A percentile compares a stretch with the other conserved stretches of the same genome.
Evolutionary conservation across 371 early-diverging fungal genomes (phyloP).

Genomic region (Mortierella sp.): DNA sequence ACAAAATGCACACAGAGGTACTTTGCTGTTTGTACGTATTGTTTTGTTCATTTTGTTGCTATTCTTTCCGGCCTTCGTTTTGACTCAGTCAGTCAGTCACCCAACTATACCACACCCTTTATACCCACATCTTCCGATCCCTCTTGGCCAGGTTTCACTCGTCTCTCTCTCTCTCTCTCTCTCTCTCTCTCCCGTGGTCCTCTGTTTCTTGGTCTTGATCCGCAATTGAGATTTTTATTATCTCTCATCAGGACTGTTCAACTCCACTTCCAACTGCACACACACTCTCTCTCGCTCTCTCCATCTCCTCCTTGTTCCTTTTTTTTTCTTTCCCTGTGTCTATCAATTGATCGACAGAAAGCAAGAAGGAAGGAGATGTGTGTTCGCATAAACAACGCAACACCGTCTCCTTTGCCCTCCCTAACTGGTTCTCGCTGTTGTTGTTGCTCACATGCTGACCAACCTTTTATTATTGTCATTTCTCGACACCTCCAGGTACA

Average conservation of each 20-base stretch:
- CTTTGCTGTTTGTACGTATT: not conserved
- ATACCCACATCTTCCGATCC: not conserved
- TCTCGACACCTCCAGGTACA: not conserved
- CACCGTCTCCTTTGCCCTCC: not conserved
- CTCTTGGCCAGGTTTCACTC: not conserved
- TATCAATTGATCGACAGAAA: not conserved
- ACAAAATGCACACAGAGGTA: not conserved
- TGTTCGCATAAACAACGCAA: not conserved
- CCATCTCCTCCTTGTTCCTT: not conserved
- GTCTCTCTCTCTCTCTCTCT: not conserved
- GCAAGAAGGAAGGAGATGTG: not conserved
- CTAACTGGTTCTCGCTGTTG: not conserved
- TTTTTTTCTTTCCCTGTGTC: not conserved
- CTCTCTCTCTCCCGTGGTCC: not conserved
- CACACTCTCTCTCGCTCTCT: too few species aligned
- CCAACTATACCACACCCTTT: not conserved
- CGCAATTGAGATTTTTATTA: not conserved
- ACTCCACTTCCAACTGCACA: too few species aligned
- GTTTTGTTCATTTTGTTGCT: not conserved
- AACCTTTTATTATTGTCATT: not conserved
- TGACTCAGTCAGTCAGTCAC: not conserved
- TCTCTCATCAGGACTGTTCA: too few species aligned
- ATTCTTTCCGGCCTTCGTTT: not conserved
- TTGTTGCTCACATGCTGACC: conserved; percentile 4
- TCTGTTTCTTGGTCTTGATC: not conserved